These are phyloP conservation scores for Stephanodiscus minutulus DNA, from an alignment of 108 stramenopile genomes.

Conservation along the genomic window DNA sequence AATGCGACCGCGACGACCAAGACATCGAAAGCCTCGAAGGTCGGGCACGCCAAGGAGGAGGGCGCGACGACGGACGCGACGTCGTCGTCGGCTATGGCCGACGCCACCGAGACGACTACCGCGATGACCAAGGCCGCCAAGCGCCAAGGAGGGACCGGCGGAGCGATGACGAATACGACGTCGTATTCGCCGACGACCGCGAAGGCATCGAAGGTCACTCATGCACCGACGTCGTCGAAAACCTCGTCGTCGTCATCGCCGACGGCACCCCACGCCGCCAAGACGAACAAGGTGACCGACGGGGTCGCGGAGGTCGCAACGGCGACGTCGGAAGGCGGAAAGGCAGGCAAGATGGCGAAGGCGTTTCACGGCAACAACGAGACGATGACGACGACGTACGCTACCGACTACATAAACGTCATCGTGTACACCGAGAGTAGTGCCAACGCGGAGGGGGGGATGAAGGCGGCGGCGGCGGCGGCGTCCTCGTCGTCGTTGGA, in stretches of 20 bases:
- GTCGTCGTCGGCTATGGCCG: no score
- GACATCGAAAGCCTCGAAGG: neutral
- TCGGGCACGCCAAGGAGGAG: neutral
- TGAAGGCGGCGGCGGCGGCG: no score
- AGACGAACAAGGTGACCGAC: no score
- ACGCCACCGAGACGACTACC: no score
- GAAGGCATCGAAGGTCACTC: neutral
- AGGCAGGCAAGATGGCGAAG: neutral
- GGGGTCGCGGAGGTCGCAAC: neutral
- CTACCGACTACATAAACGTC: neutral
- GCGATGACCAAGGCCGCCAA: no score
- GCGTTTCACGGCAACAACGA: neutral
- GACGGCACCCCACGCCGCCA: no score
- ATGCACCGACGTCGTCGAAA: no score
- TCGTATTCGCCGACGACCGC: neutral
- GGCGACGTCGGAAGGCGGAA: neutral
- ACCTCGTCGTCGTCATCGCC: no score
- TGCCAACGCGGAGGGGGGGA: no score
- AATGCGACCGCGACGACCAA: no score
- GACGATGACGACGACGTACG: neutral
- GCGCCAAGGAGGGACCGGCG: no score
- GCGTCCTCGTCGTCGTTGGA: no score
- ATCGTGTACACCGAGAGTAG: neutral
- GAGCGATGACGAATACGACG: neutral
- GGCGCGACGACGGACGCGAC: neutral